Base-by-base conservation (phyloP, 2,329 filamentous ascomycete genomes). In the Incumbomyces lentus region DNA sequence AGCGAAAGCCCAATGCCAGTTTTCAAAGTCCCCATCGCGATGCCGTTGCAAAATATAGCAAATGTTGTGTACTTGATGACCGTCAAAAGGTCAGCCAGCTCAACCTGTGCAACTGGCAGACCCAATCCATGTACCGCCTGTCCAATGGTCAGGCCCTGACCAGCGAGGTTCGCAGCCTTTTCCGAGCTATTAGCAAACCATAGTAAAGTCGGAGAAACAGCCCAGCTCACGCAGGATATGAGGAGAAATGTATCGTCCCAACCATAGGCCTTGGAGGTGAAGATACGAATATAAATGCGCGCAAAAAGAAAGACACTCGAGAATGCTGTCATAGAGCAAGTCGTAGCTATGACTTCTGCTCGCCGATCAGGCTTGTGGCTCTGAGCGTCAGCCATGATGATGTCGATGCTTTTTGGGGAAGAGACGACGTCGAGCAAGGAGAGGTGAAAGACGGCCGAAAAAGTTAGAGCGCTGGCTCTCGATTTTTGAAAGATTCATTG, bases 311-410 rank as follows among this genome's bases (percentile, higher is more conserved):
- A 46, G 14, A 26, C 17, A 40, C n/a, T 19, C 11, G 29, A 13
- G 29, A 46, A 30, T 19, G 16, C 14, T 14, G 43, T 46, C 34
- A 46, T 13, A 16, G 31, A 13, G 35, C 22, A 26, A 8, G 22
- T 26, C 8, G 22, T 26, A 26, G 22, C 22, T 26, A 26, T 26
- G 22, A 26, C 22, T 8, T 26, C 22, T 26, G 22, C 22, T 8
- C 22, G 22, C 22, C 22, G 22, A 26, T 26, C 22, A 26, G 22
- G 22, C 52, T 50, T 39, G 52, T 50, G 52, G 39, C 49, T 50
- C 32, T 52, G 44, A 39, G 52, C 52, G 40, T 54, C 50, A 17
- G 52, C 52, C 52, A 54, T 54, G n/a, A 54, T 54, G n/a, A 32
- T 13, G 12, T n/a, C 12, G 8, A 8, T 39, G 13, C 32, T 38